Evolutionary conservation across 257 asterid genomes (phyloP).

Genomic region (Lantana camara): DNA sequence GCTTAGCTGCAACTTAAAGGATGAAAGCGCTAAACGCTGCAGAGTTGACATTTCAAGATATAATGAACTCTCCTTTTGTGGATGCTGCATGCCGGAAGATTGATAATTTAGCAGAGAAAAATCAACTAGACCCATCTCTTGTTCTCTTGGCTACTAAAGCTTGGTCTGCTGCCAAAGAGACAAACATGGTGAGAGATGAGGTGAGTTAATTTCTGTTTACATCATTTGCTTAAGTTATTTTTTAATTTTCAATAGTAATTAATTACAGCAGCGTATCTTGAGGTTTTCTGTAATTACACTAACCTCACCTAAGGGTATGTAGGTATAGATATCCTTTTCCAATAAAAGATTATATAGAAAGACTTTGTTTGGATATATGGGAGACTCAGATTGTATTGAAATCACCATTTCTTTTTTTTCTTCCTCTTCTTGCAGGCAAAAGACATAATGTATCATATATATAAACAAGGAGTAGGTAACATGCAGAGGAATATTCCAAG

Average conservation of each 20-base stretch:
- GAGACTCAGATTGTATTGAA: background rate
- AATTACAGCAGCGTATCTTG: no score
- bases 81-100: conserved; percentile 91
- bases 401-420: background rate
- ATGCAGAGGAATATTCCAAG: conserved; percentile 90
- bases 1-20: conserved; percentile 82
- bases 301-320: no score
- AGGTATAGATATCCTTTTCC: no score
- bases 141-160: conserved; percentile 90
- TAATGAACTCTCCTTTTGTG: conserved; percentile 81
- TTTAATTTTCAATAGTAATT: no score
- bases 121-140: conserved; percentile 84
- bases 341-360: no score
- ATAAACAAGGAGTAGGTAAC: conserved; percentile 68
- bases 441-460: conserved; percentile 78
- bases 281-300: no score
- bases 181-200: conserved; percentile 84
- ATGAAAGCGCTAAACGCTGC: conserved; percentile 76
- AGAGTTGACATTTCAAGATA: conserved; percentile 85
- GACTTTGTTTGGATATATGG: no score
- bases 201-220: conserved; percentile 32
- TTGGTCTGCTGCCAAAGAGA: conserved; percentile 96
- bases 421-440: conserved; percentile 55
- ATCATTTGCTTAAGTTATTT: background rate
- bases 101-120: conserved; percentile 80